Conservation (phyloP, 1,284 basidiomycete species). For the Apiotrichum mycotoxinovorans region DNA sequence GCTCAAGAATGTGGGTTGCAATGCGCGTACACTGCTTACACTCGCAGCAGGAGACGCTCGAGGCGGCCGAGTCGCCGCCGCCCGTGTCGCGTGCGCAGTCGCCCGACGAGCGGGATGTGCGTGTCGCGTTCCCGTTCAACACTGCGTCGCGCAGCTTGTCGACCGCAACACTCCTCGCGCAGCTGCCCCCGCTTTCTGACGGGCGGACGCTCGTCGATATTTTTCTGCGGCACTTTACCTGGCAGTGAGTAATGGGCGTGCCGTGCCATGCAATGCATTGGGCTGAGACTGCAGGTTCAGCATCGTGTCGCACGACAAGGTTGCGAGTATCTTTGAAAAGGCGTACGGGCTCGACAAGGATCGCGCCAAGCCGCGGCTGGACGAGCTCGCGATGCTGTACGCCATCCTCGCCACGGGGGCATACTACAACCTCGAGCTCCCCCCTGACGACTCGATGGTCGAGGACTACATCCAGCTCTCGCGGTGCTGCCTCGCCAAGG, state of each 20-base stretch:
- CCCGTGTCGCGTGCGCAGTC: not conserved
- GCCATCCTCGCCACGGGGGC: conserved; percentile 35
- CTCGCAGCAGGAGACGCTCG: conserved; percentile 22
- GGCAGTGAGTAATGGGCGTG: conserved; percentile 20
- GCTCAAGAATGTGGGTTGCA: conserved; percentile 30
- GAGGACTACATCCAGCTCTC: conserved; percentile 31
- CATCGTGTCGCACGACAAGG: conserved; percentile 19
- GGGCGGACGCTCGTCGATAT: conserved; percentile 25
- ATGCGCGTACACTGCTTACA: not conserved
- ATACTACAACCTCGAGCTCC: conserved; percentile 35
- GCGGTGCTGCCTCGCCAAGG: conserved; percentile 29
- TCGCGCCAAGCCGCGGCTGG: conserved; percentile 3
- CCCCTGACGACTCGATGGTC: conserved; percentile 31
- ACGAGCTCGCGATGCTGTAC: conserved; percentile 32
- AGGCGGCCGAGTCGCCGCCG: not conserved
- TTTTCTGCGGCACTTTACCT: conserved; percentile 30
- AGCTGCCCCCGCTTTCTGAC: conserved; percentile 26
- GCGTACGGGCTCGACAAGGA: conserved; percentile 7
- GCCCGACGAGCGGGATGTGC: not conserved
- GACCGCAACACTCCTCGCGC: conserved; percentile 10
- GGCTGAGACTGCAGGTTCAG: conserved; percentile 21
- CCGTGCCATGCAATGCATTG: no score
- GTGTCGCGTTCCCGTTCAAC: conserved; percentile 13
- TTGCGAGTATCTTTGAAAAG: conserved; percentile 22
- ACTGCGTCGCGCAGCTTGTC: not conserved